Conservation (phyloP, 208 protist genomes). For the Trypanosoma cruzi region DNA sequence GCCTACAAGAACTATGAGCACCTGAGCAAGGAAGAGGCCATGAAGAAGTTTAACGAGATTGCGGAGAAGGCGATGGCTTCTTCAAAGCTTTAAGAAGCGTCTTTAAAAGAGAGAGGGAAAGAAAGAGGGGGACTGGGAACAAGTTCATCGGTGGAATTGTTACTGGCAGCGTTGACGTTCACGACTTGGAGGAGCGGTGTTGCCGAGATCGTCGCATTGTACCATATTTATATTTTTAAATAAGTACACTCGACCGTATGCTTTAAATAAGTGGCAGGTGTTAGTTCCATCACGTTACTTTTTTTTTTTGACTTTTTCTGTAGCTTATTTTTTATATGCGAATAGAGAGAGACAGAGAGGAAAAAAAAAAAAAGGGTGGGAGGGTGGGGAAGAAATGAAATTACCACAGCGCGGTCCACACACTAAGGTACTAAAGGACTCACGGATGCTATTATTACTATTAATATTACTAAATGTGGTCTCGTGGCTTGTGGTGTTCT, state of each 20-base stretch:
- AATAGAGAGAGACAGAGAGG: not conserved
- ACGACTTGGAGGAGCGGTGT: not conserved
- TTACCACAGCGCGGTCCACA: no score
- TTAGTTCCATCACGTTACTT: not conserved
- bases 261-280: not conserved
- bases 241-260: not conserved
- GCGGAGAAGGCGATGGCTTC: constrained; percentile 49
- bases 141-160: not conserved
- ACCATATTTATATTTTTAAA: no score
- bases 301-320: not conserved
- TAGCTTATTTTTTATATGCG: not conserved
- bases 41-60: constrained; percentile 65
- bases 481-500: no score
- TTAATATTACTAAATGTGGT: no score
- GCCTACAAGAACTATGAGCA: constrained; percentile 83
- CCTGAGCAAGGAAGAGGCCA: constrained; percentile 72
- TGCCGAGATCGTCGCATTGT: not conserved
- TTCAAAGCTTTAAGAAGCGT: constrained; percentile 52
- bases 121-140: not conserved
- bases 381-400: no score
- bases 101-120: not conserved
- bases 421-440: no score
- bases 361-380: not conserved
- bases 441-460: no score
- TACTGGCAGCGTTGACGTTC: not conserved